Conservation (phyloP, 768 basidiomycete species). For the Boletus sp. region DNA sequence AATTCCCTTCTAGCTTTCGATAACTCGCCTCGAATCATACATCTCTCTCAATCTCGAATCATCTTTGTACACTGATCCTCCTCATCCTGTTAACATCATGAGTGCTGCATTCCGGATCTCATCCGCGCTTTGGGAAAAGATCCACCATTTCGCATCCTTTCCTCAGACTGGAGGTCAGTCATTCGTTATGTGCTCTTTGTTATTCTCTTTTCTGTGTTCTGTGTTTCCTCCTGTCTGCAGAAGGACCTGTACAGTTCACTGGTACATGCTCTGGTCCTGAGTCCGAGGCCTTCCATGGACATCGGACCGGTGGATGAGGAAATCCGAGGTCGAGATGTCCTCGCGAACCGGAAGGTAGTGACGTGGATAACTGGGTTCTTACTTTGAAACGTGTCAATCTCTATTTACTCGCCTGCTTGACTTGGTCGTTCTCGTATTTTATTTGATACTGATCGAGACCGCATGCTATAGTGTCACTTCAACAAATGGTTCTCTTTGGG, state of each 20-base stretch:
- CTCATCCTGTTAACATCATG: slow-evolving; percentile 27
- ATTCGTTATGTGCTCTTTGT: background rate
- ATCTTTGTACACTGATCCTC: background rate
- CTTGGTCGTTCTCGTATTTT: background rate
- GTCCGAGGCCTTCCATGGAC: background rate
- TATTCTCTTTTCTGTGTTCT: too few species aligned
- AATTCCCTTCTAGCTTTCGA: slow-evolving; percentile 6
- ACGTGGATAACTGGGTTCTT: background rate
- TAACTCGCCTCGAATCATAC: slow-evolving; percentile 6
- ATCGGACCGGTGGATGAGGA: background rate
- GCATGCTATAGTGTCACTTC: slow-evolving; percentile 11
- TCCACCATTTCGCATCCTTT: slow-evolving; percentile 88
- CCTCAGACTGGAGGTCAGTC: slow-evolving; percentile 84
- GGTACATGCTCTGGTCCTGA: background rate
- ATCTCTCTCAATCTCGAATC: background rate
- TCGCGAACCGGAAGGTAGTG: background rate
- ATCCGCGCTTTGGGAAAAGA: slow-evolving; percentile 80
- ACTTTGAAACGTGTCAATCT: background rate
- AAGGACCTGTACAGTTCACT: background rate
- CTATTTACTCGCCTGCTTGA: background rate
- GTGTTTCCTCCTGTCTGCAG: background rate
- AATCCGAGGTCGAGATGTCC: background rate
- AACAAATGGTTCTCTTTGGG: slow-evolving; percentile 18
- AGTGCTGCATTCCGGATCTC: slow-evolving; percentile 64
- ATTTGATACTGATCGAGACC: slow-evolving; percentile 6